phyloP scores from a whole-genome alignment of 176 grass and related monocot species.

The Tuctoria greenei region DNA sequence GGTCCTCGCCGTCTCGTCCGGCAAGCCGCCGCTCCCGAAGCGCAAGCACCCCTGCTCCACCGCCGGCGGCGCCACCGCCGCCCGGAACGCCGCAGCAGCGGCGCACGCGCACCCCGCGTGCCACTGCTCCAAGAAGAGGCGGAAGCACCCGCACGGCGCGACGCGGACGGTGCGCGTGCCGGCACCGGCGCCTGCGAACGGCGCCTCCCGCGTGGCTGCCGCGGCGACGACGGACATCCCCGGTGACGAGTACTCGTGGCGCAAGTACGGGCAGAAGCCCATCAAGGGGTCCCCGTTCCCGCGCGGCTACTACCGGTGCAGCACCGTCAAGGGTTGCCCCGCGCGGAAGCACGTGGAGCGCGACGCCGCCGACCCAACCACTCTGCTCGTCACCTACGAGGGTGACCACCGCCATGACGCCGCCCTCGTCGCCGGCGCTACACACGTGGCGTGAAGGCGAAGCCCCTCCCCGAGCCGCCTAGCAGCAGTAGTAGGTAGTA shows the following conservation, averaged over 20 bases:
- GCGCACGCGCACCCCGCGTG: slow-evolving; percentile 31
- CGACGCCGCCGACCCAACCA: slow-evolving; percentile 67
- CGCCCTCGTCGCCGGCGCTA: neutral
- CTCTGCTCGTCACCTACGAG: slow-evolving; percentile 83
- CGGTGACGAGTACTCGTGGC: slow-evolving; percentile 71
- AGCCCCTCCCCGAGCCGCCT: no score
- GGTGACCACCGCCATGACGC: slow-evolving; percentile 63
- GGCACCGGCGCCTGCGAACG: neutral
- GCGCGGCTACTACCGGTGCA: slow-evolving; percentile 84
- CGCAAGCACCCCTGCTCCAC: slow-evolving; percentile 42
- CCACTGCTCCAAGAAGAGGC: slow-evolving; percentile 78
- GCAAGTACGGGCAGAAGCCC: slow-evolving; percentile 95
- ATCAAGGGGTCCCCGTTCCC: slow-evolving; percentile 90
- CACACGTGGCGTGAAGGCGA: neutral
- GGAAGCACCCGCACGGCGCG: slow-evolving; percentile 25
- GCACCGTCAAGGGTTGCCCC: slow-evolving; percentile 65
- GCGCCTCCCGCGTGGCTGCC: no score
- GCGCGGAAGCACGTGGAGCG: slow-evolving; percentile 89
- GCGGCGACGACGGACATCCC: slow-evolving; percentile 56
- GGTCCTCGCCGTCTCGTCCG: slow-evolving; percentile 38
- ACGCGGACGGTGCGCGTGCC: slow-evolving; percentile 56
- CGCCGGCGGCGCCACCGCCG: neutral
- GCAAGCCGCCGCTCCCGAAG: slow-evolving; percentile 58
- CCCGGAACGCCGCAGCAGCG: no score
- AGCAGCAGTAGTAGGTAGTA: neutral